A percentile compares a stretch with the other conserved stretches of the same genome.
Conservation (phyloP, 176 grass and related monocot species). For the Urochloa ruziziensis region DNA sequence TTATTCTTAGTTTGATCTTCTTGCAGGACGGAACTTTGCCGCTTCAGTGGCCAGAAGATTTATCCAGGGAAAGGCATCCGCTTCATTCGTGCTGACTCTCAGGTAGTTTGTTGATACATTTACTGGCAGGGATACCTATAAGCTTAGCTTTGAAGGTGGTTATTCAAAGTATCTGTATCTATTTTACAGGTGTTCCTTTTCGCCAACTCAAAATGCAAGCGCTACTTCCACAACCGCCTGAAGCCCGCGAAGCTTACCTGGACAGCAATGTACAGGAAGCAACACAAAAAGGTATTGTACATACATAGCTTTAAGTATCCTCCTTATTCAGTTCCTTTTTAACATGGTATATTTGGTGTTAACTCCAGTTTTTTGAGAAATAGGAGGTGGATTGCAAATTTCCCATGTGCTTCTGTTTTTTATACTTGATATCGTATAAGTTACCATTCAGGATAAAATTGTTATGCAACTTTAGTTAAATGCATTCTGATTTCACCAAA, state of each 20-base stretch:
- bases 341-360: background rate
- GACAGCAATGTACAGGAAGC: conserved; percentile 90
- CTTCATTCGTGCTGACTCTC: conserved; percentile 69
- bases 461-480: background rate
- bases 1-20: background rate
- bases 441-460: background rate
- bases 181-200: conserved; percentile 66
- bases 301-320: too few relatives aligned
- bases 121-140: background rate
- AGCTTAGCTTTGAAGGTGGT: background rate
- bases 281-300: conserved; percentile 74
- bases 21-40: conserved; percentile 73
- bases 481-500: background rate
- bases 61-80: conserved; percentile 85
- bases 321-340: background rate
- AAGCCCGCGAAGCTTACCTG: conserved; percentile 82
- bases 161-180: background rate
- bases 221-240: conserved; percentile 85
- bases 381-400: background rate
- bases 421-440: background rate
- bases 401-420: background rate
- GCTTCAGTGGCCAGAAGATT: conserved; percentile 80
- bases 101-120: conserved; percentile 36
- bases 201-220: conserved; percentile 81
- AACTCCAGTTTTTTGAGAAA: background rate